phyloP scores from a whole-genome alignment of 768 basidiomycete species.

The Termitomyces titanicus region DNA sequence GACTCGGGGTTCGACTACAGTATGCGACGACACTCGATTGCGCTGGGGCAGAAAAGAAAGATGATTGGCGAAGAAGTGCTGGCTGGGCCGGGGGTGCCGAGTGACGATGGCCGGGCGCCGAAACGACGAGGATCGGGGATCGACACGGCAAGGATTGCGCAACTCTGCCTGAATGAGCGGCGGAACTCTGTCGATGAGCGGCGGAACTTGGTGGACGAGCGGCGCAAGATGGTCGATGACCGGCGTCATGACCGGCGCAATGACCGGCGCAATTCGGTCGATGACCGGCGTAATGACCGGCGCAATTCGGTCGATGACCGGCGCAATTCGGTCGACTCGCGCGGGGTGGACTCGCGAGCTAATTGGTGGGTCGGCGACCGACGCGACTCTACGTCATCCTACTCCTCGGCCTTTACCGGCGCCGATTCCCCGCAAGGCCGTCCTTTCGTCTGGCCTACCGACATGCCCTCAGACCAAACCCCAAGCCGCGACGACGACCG shows the following conservation, averaged over 20 bases:
- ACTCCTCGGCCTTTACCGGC: conserved; percentile 54
- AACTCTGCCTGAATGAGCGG: conserved; percentile 74
- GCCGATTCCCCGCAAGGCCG: conserved; percentile 62
- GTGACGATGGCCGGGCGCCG: conserved; percentile 66
- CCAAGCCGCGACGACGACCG: conserved; percentile 19
- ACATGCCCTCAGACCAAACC: conserved; percentile 36
- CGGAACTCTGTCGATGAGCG: conserved; percentile 69
- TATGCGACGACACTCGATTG: conserved; percentile 72
- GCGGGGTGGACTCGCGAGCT: conserved; percentile 50
- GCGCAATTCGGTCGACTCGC: too few species aligned
- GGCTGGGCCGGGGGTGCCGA: conserved; percentile 64
- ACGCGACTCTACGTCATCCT: conserved; percentile 71
- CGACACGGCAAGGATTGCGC: conserved; percentile 73
- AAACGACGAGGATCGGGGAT: conserved; percentile 84
- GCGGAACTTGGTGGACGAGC: too few species aligned
- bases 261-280: too few species aligned
- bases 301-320: too few species aligned
- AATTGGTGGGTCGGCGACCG: conserved; percentile 61
- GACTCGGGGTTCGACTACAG: conserved; percentile 56
- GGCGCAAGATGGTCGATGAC: too few species aligned
- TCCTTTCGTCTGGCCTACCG: conserved; percentile 69
- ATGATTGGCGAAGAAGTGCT: conserved; percentile 68
- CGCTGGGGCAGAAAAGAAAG: conserved; percentile 74
- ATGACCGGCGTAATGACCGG: too few species aligned
- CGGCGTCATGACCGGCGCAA: too few species aligned